Base-by-base conservation (phyloP, 495 filamentous ascomycete species). In the Penicillium bovifimosum region DNA sequence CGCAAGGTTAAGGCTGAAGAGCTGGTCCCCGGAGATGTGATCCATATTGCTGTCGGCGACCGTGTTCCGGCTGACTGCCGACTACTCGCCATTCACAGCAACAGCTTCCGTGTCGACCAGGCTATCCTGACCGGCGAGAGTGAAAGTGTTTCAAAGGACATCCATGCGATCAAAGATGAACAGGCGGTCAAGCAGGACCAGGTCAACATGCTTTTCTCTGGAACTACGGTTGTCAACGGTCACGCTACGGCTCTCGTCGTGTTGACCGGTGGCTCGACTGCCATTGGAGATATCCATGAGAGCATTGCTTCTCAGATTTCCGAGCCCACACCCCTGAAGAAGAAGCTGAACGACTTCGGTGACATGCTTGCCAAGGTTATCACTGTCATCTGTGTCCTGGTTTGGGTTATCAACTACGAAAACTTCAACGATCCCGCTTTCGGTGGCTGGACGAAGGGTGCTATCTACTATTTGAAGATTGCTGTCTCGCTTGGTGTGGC, bases 401-500 rank as follows among this genome's bases (percentile, higher is more conserved):
- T 99, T 50, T 99, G 95, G 95, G 74, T 96, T 41, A 99, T 99
- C 78, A 99, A 99, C 74, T 86, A 96, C 55, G 85, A 86, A 54
- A 87, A 99, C 71, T 99, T 99, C 79, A 91, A 83, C 63, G 95
- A 99, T 64, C 89, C 89, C 17, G 82, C 87, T 46, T 91, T 96
- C 66, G 91, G 91, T 52, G 86, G 86, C 62, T 97, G 91, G 91
- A 85, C 90, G 43, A 97, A 96, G 76, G 95, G 95, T 51, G 95
- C 95, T 45, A 97, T 99, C 59, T 99, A 99, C 78, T 99, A 99
- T 70, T 81, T 99, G 56, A 99, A 99, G 81, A 99, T 99, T 68
- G 95, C 95, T 28, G 95, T 99, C 42, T 99, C 95, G 28, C 86
- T 99, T 28, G 95, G 95, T 63, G 95, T 99, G 28, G 95, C 95